Conservation (phyloP, 768 basidiomycete genomes). For the Pleurotus citrinopileatus region DNA sequence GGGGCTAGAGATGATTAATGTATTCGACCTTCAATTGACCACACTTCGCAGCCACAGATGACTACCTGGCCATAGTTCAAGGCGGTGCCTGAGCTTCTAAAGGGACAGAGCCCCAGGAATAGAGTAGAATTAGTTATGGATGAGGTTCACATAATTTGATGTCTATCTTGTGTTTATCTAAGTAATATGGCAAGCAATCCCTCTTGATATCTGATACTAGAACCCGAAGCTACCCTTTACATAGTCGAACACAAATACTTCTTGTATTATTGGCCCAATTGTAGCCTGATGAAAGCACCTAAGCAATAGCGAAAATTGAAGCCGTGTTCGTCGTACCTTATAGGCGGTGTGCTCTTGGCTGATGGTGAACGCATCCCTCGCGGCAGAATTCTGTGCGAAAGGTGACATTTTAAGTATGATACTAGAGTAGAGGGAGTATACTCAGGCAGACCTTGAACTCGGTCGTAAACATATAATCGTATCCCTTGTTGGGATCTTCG, state of each 20-base stretch:
- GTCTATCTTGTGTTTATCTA: too few species aligned
- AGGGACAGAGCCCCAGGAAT: too few species aligned
- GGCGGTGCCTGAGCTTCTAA: too few species aligned
- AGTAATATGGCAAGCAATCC: too few species aligned
- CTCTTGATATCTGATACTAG: too few species aligned
- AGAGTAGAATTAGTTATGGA: too few species aligned
- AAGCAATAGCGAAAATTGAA: neutral
- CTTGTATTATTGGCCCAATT: neutral
- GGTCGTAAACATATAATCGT: neutral
- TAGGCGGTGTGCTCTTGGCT: neutral
- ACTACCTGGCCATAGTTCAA: too few species aligned
- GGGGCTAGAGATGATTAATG: too few species aligned
- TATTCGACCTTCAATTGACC: too few species aligned
- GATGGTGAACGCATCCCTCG: neutral
- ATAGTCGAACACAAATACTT: neutral
- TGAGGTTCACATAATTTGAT: too few species aligned
- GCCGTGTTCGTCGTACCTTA: neutral
- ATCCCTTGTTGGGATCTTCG: neutral
- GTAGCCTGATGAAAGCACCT: neutral
- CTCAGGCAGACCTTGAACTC: constrained; percentile 2
- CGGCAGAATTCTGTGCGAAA: neutral
- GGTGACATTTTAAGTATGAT: neutral
- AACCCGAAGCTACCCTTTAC: neutral
- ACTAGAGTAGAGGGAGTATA: neutral
- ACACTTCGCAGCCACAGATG: too few species aligned